Percentiles rank a stretch among this genome's conserved stretches.
These are phyloP conservation scores for Ceriops zippeliana DNA, from an alignment of 345 rosid genomes.

Conservation along the genomic window DNA sequence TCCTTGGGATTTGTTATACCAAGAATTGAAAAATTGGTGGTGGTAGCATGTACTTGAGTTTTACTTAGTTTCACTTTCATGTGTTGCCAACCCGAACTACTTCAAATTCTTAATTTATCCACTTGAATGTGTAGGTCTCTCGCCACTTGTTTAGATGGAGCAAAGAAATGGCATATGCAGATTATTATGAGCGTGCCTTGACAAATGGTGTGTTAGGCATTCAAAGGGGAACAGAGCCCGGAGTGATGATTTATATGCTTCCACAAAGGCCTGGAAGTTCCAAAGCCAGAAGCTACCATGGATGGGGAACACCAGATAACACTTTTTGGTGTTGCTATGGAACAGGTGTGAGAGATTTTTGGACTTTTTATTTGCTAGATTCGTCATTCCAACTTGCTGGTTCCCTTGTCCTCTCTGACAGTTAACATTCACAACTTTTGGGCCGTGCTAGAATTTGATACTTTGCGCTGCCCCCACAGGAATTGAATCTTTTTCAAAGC, in stretches of 20 bases:
- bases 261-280: constrained; percentile 74
- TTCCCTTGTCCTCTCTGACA: neutral
- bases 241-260: constrained; percentile 96
- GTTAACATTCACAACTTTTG: neutral
- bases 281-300: constrained; percentile 64
- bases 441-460: neutral
- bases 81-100: neutral
- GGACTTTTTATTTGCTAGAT: neutral
- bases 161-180: constrained; percentile 78
- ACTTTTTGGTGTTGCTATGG: constrained; percentile 99
- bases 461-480: constrained; percentile 33
- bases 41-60: too few relatives aligned
- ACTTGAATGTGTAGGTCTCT: constrained; percentile 52
- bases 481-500: constrained; percentile 83
- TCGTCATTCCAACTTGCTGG: neutral
- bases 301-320: constrained; percentile 72
- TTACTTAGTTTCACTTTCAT: neutral
- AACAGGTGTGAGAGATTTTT: constrained; percentile 50
- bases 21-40: too few relatives aligned
- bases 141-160: constrained; percentile 92
- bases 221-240: constrained; percentile 90
- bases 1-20: too few relatives aligned
- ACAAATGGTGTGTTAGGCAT: constrained; percentile 85
- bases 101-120: neutral
- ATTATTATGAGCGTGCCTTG: constrained; percentile 88